Conservation (phyloP, 495 filamentous ascomycete species). For the Aspergillus incahuasiensis region DNA sequence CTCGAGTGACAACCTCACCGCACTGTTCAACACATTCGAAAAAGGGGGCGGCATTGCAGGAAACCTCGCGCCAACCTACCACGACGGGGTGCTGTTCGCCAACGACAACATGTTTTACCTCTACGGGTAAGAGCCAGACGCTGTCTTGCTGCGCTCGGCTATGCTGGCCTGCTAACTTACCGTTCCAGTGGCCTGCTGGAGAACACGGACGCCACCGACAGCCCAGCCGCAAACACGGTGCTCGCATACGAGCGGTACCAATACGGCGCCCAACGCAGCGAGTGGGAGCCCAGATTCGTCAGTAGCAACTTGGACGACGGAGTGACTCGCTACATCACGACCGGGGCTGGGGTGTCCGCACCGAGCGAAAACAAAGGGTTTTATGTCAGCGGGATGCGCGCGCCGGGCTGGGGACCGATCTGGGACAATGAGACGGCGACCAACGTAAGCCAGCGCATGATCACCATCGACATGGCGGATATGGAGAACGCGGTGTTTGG, state of each 20-base stretch:
- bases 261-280: conserved; percentile 35
- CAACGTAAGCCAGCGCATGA: conserved; percentile 41
- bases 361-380: conserved; percentile 70
- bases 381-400: conserved; percentile 63
- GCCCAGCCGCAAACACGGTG: conserved; percentile 34
- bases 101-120: conserved; percentile 57
- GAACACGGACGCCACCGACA: conserved; percentile 10
- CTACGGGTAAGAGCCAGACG: conserved; percentile 27
- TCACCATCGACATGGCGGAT: conserved; percentile 55
- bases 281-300: conserved; percentile 41
- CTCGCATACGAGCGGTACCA: conserved; percentile 49
- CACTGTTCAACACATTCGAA: conserved; percentile 41
- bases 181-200: conserved; percentile 6
- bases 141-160: neutral
- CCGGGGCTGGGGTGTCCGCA: conserved; percentile 57
- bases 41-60: conserved; percentile 42
- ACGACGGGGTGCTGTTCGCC: conserved; percentile 61
- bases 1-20: conserved; percentile 43
- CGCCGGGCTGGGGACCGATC: conserved; percentile 42
- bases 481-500: conserved; percentile 48
- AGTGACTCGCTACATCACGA: conserved; percentile 60
- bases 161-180: neutral
- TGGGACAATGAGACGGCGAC: conserved; percentile 27
- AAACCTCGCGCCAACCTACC: conserved; percentile 55
- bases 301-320: conserved; percentile 28